A percentile compares a stretch with the other conserved stretches of the same genome.
Conservation (phyloP, 306 rosid species). For the Macrotyloma uniflorum region DNA sequence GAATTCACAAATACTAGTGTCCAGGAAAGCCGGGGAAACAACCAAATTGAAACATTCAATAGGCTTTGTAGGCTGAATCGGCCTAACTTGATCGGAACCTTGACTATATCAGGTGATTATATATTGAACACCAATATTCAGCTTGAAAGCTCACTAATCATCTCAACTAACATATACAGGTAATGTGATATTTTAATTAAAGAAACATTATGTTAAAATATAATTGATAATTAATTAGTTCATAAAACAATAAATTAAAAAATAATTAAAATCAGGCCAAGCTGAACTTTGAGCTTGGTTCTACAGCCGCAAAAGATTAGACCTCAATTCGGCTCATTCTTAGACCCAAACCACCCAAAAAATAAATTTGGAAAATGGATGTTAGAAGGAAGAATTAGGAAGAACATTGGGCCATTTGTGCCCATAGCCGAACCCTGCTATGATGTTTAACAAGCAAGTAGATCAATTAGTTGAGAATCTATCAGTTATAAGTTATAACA, state of each 20-base stretch:
- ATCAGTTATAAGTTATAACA: not conserved
- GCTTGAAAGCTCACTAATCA: conserved; percentile 21
- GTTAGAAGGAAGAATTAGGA: not conserved
- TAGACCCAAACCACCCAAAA: not conserved
- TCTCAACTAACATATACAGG: not conserved
- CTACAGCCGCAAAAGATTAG: not conserved
- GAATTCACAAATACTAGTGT: not conserved
- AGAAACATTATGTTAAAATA: not conserved
- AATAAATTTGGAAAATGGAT: not conserved
- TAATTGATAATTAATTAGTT: not conserved
- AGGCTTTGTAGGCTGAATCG: not conserved
- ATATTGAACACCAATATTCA: not conserved
- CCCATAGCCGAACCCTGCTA: not conserved
- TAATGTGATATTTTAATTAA: not conserved
- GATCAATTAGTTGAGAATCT: not conserved
- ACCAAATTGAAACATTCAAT: conserved; percentile 20
- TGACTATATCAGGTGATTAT: conserved; percentile 14
- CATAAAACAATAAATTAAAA: not conserved
- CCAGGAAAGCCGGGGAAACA: conserved; percentile 17
- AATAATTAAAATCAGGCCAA: conserved; percentile 24
- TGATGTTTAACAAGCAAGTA: not conserved
- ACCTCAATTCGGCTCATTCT: not conserved
- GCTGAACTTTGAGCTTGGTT: not conserved
- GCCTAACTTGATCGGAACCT: conserved; percentile 5
- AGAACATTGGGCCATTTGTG: not conserved